These are phyloP conservation scores for Sclerotinia subarctica DNA, from an alignment of 2,329 filamentous ascomycete genomes.

Conservation along the genomic window DNA sequence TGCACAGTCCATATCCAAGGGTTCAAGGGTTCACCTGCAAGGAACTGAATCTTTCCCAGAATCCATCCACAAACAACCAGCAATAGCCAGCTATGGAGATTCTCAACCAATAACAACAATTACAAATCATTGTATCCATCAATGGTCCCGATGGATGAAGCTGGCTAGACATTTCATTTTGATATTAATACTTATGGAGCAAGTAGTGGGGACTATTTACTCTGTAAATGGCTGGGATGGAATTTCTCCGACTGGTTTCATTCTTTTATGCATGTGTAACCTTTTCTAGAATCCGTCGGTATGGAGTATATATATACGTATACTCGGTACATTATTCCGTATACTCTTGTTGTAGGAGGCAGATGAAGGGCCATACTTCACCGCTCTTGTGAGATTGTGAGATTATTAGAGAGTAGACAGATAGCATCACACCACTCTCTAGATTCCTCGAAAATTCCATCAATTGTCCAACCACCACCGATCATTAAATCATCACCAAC, in stretches of 20 bases:
- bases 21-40: constrained; percentile 11
- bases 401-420: background rate
- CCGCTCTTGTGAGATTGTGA: constrained; percentile 22
- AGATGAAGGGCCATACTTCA: constrained; percentile 24
- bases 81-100: background rate
- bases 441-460: background rate
- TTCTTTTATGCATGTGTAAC: constrained; percentile 26
- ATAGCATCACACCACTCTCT: background rate
- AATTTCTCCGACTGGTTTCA: constrained; percentile 29
- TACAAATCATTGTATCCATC: background rate
- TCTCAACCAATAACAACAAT: background rate
- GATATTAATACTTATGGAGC: constrained; percentile 17
- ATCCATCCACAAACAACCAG: background rate
- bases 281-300: background rate
- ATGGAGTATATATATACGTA: too few relatives aligned
- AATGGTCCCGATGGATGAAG: background rate
- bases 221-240: constrained; percentile 24
- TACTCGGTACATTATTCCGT: too few relatives aligned
- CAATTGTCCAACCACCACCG: background rate
- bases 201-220: background rate
- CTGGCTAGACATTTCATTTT: constrained; percentile 8
- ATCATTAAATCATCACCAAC: background rate
- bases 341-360: too few relatives aligned
- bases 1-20: background rate
- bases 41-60: constrained; percentile 2